phyloP scores from a whole-genome alignment of 306 rosid species.

The Albizia julibrissin region DNA sequence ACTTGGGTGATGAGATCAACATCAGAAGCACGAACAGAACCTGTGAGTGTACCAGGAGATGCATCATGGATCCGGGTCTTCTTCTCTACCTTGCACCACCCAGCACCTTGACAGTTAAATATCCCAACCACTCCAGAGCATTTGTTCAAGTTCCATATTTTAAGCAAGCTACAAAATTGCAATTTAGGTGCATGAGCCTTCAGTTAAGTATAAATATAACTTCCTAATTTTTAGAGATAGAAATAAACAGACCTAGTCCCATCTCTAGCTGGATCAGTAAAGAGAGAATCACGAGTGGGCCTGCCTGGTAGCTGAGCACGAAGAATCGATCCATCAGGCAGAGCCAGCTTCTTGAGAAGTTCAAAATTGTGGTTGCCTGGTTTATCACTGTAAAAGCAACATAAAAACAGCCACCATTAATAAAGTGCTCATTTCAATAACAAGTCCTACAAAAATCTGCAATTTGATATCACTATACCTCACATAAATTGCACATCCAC shows the following conservation, averaged over 20 bases:
- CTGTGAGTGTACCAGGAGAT: slow-evolving; percentile 74
- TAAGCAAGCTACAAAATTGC: slow-evolving; percentile 72
- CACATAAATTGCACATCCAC: slow-evolving; percentile 95
- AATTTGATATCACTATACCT: slow-evolving; percentile 48
- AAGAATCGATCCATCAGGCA: slow-evolving; percentile 96
- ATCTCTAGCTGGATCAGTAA: slow-evolving; percentile 93
- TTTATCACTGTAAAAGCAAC: slow-evolving; percentile 58
- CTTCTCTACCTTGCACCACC: slow-evolving; percentile 89
- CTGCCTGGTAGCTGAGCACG: slow-evolving; percentile 91
- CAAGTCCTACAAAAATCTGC: background rate
- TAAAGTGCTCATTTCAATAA: background rate
- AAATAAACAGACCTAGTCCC: slow-evolving; percentile 60
- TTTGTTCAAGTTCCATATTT: slow-evolving; percentile 93
- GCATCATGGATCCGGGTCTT: slow-evolving; percentile 78
- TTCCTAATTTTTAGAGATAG: background rate
- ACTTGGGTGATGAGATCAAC: slow-evolving; percentile 68
- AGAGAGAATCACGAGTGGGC: slow-evolving; percentile 85
- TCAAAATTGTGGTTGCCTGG: slow-evolving; percentile 96
- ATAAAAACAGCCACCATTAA: background rate
- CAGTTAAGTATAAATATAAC: background rate
- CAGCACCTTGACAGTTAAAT: slow-evolving; percentile 98
- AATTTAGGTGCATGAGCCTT: slow-evolving; percentile 11
- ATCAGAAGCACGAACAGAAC: slow-evolving; percentile 65
- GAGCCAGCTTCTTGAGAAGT: slow-evolving; percentile 81
- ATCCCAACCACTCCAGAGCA: slow-evolving; percentile 93